Percentiles rank a stretch among this genome's conserved stretches.
These are phyloP conservation scores for Fagopyrum homotropicum DNA, from an alignment of 148 eudicot species.

Conservation along the genomic window DNA sequence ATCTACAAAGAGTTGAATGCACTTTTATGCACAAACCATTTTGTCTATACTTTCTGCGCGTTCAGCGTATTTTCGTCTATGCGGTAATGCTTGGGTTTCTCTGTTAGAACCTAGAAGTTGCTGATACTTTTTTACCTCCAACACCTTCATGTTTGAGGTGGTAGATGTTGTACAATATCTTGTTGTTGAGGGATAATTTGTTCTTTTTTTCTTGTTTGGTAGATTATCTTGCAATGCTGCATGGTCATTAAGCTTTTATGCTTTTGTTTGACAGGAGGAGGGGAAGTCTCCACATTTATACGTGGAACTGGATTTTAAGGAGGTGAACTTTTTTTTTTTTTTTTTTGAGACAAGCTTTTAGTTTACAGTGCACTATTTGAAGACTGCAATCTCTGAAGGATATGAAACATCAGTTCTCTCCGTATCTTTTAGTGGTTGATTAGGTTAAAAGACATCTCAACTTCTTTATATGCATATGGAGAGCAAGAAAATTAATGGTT, in stretches of 20 bases:
- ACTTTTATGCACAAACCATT: background rate
- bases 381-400: background rate
- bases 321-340: slow-evolving; percentile 32
- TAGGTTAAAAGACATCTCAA: background rate
- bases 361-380: background rate
- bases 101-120: background rate
- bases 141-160: background rate
- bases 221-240: background rate
- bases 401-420: background rate
- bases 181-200: background rate
- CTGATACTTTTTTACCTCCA: background rate
- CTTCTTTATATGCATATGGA: slow-evolving; percentile 4
- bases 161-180: background rate
- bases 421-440: background rate
- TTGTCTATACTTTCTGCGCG: background rate
- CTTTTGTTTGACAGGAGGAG: slow-evolving; percentile 58
- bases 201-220: background rate
- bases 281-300: slow-evolving; percentile 82
- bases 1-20: background rate
- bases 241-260: slow-evolving; percentile 2
- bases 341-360: background rate
- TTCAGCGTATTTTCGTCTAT: background rate
- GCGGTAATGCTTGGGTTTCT: background rate
- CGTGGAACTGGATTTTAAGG: slow-evolving; percentile 94
- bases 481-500: slow-evolving; percentile 4